A percentile compares a stretch with the other conserved stretches of the same genome.
These are phyloP conservation scores for Lathyrus tuberosus DNA, from an alignment of 306 rosid species.

Conservation along the genomic window DNA sequence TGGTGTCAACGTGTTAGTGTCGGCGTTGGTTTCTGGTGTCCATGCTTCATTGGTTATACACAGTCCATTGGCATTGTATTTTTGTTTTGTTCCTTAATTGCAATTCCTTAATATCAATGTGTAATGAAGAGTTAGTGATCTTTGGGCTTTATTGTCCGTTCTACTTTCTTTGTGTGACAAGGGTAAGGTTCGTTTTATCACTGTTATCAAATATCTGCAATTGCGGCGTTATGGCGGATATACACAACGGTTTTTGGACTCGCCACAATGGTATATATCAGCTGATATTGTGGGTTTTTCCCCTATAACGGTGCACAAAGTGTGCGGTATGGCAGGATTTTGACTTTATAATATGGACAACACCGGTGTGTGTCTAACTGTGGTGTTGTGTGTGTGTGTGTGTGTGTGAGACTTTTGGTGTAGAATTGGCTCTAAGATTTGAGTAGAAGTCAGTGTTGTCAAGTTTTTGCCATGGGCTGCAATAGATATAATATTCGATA, in stretches of 20 bases:
- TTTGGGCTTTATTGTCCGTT: slow-evolving; percentile 4
- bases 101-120: neutral
- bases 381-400: neutral
- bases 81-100: neutral
- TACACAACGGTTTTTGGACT: no score
- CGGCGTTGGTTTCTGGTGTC: no score
- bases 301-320: no score
- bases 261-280: no score
- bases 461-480: neutral
- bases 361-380: neutral
- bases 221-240: no score
- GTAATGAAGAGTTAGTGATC: neutral
- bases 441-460: neutral
- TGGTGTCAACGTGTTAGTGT: no score
- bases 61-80: neutral
- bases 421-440: neutral
- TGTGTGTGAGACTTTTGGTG: neutral
- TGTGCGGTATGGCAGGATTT: no score
- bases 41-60: neutral
- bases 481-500: no score
- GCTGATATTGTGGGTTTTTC: no score
- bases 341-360: no score
- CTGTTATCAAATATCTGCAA: no score
- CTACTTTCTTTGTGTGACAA: neutral
- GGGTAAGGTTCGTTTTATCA: neutral